Evolutionary conservation across 208 protist genomes (phyloP), one percentile per base, ranked within the genome.

Genomic region (Leishmania amazonensis): DNA sequence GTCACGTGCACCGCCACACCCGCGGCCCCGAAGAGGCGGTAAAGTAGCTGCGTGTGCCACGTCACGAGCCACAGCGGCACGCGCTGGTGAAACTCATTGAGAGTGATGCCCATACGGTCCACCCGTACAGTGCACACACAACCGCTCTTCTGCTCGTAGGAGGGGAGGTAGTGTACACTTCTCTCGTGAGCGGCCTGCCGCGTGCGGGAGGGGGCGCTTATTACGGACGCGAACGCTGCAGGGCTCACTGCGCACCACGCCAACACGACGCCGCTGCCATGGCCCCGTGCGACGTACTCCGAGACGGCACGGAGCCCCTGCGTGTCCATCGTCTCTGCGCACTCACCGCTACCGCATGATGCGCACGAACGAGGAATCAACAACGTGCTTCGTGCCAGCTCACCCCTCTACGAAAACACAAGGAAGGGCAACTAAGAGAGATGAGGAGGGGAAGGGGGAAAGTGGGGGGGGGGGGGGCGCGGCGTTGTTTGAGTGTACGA

Each of bases 31-130:
- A 83, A 86, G 54, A 86, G 79, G 5, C 83, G 83, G 21, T 71
- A 80, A 47, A 86, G 78, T 47, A 81, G 75, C 31, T 51, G 62
- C 7, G 60, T 60, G 65, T 83, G 83, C 83, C 83, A 86, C n/a
- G 73, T 65, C n/a, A 76, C 83, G 42, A 82, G 17, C 83, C 83
- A 86, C n/a, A 76, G 65, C 5, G 78, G 83, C 7, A 80, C 83
- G 15, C 67, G 28, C 1, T 54, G 75, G 1, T 42, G 45, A 70
- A 74, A 83, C 45, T 67, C 49, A 47, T 86, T 83, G 38, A 86
- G 62, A 13, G 62, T 45, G 57, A 86, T 54, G 31, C 57, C 75
- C 19, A 19, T 15, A 3, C 70, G 78, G 17, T 86, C 78, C 40
- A 85, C 64, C 0, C 64, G 73, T 6, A 85, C 64, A 49, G 51